Percentiles rank a stretch among this genome's conserved stretches.
These are phyloP conservation scores for Pilatotrama ljubarskyi DNA, from an alignment of 768 basidiomycete species.

Conservation along the genomic window DNA sequence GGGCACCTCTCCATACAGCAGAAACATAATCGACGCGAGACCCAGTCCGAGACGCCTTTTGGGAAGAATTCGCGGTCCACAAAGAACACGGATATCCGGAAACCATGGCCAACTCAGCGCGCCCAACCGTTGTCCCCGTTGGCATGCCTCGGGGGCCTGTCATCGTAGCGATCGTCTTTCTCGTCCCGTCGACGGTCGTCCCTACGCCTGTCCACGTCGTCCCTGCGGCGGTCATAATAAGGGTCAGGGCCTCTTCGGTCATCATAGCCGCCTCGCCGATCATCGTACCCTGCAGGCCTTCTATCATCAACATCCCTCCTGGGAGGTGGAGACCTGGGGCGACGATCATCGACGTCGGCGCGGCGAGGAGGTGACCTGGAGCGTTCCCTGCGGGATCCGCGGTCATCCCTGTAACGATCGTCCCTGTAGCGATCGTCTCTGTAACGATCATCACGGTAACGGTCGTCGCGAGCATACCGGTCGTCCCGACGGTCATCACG, in stretches of 20 bases:
- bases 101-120: conserved; percentile 28
- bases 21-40: conserved; percentile 23
- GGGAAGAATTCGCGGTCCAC: conserved; percentile 25
- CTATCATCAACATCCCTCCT: conserved; percentile 81
- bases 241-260: conserved; percentile 81
- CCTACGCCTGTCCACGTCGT: conserved; percentile 65
- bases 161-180: conserved; percentile 80
- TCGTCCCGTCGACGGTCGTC: conserved; percentile 82
- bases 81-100: conserved; percentile 21
- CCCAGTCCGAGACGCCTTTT: conserved; percentile 29
- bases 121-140: conserved; percentile 63
- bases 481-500: conserved; percentile 58
- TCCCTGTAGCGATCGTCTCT: conserved; percentile 38
- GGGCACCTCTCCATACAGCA: conserved; percentile 27
- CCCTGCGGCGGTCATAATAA: conserved; percentile 88
- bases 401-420: conserved; percentile 45
- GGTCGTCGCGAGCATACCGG: conserved; percentile 44
- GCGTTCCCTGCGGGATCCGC: conserved; percentile 69
- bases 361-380: conserved; percentile 78
- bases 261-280: conserved; percentile 83
- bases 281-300: conserved; percentile 92
- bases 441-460: conserved; percentile 58
- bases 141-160: conserved; percentile 67
- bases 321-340: conserved; percentile 82
- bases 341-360: conserved; percentile 69